Percentiles rank a stretch among this genome's conserved stretches.
phyloP scores from a whole-genome alignment of 176 grass and related monocot species.

The Dactylis glomerata region DNA sequence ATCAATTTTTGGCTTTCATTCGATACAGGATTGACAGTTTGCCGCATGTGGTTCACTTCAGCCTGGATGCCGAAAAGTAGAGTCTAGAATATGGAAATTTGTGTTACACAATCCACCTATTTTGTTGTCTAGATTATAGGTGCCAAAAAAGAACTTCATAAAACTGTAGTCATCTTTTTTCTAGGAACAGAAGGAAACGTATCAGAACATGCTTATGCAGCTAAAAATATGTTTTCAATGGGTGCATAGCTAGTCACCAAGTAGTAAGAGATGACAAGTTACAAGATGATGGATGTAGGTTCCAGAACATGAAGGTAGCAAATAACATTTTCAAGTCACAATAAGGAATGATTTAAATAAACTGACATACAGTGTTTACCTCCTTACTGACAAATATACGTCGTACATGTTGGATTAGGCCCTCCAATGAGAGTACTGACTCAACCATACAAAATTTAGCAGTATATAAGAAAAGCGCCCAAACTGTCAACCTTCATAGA shows the following conservation, averaged over 20 bases:
- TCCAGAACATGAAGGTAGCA: background rate
- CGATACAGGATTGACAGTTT: slow-evolving; percentile 57
- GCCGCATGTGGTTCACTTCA: slow-evolving; percentile 52
- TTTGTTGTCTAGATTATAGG: background rate
- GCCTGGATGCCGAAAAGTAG: slow-evolving; percentile 53
- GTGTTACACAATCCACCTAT: background rate
- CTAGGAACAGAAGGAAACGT: no score
- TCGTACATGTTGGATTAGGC: slow-evolving; percentile 41
- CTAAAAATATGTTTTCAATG: no score
- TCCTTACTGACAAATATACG: slow-evolving; percentile 59
- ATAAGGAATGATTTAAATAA: background rate
- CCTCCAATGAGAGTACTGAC: slow-evolving; percentile 17
- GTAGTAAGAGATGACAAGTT: no score
- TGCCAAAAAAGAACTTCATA: background rate
- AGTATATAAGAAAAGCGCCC: background rate
- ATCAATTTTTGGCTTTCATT: slow-evolving; percentile 57
- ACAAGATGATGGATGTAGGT: no score
- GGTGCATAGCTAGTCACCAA: no score
- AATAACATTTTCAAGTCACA: background rate
- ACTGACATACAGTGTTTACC: slow-evolving; percentile 2
- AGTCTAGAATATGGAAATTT: slow-evolving; percentile 32
- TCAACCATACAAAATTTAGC: background rate
- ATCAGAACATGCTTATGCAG: no score
- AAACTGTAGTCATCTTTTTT: background rate
- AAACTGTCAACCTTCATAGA: background rate